phyloP scores from a whole-genome alignment of 106 monocot species.

The Platanthera guangdongensis region DNA sequence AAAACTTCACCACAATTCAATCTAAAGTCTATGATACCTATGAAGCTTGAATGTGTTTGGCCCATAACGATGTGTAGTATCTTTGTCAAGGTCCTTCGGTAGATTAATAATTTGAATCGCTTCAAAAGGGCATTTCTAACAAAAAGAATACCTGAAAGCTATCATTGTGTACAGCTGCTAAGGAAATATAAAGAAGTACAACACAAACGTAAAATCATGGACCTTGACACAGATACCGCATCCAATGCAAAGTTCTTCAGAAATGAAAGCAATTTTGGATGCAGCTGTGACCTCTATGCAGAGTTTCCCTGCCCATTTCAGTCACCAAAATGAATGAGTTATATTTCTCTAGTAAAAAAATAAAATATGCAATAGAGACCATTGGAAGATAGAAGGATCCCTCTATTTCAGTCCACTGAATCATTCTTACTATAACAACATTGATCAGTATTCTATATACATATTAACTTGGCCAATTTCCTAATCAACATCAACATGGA shows the following conservation, averaged over 20 bases:
- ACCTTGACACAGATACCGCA: conserved; percentile 99
- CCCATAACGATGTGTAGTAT: conserved; percentile 98
- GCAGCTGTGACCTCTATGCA: conserved; percentile 65
- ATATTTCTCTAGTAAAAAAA: background rate
- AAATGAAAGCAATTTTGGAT: conserved; percentile 67
- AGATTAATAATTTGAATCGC: conserved; percentile 97
- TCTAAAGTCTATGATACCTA: conserved; percentile 32
- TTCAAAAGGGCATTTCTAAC: conserved; percentile 97
- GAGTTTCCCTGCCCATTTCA: conserved; percentile 54
- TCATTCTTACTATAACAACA: background rate
- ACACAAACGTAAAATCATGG: background rate
- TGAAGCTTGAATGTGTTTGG: conserved; percentile 97
- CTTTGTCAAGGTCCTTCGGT: conserved; percentile 93
- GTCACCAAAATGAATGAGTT: background rate
- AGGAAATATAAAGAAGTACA: background rate
- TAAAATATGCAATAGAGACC: background rate
- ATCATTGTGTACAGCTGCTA: background rate
- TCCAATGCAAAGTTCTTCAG: conserved; percentile 97
- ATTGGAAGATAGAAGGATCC: background rate
- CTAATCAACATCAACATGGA: background rate
- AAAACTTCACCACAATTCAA: background rate
- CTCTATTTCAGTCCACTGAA: background rate
- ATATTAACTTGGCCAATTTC: background rate
- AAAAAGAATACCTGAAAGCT: conserved; percentile 2
- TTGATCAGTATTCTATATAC: background rate